Base-by-base conservation (phyloP, 176 grass and related monocot genomes). In the Ampelocalamus luodianensis region DNA sequence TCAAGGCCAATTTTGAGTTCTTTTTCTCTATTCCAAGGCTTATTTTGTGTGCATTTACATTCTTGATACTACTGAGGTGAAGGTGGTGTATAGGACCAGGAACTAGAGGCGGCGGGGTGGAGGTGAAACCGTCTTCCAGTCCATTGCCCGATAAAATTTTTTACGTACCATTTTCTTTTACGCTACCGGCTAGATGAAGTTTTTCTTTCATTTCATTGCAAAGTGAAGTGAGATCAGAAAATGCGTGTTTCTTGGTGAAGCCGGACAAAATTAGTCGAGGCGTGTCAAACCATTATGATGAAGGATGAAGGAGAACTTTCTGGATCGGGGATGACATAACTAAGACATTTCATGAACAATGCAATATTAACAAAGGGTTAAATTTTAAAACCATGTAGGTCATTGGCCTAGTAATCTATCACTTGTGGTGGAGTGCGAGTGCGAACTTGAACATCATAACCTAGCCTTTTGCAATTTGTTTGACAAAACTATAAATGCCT, bases 71-170 rank as follows among this genome's bases (percentile, higher is more conserved):
- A 68, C 77, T 93, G 95, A 93, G 16, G 95, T 98, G 22, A 95
- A 92, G 86, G 91, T n/a, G n/a, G n/a, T n/a, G n/a, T n/a, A n/a
- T n/a, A n/a, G n/a, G n/a, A n/a, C n/a, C n/a, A n/a, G 68, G 91
- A 98, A 8, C 85, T 98, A 9, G 95, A 98, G 83, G 91, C 95
- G 63, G 77, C 95, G 95, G 83, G 93, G 93, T 0, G 70, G 70
- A 98, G 95, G 95, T 98, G n/a, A n/a, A 26, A 68, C 72, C 16
- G 51, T 73, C 22, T 62, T 81, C 46, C 46, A 68, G 13, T 11
- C 29, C 48, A 37, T 65, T 77, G 26, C 79, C 39, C 24, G 5
- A 79, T 77, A 71, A 54, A 79, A 5, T 16, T 36, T 53, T 8
- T 46, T 74, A 17, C 8, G 26, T 70, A 10, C 10, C 18, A 66